phyloP scores from a whole-genome alignment of 2,329 filamentous ascomycete genomes.

The Talaromyces sp. region DNA sequence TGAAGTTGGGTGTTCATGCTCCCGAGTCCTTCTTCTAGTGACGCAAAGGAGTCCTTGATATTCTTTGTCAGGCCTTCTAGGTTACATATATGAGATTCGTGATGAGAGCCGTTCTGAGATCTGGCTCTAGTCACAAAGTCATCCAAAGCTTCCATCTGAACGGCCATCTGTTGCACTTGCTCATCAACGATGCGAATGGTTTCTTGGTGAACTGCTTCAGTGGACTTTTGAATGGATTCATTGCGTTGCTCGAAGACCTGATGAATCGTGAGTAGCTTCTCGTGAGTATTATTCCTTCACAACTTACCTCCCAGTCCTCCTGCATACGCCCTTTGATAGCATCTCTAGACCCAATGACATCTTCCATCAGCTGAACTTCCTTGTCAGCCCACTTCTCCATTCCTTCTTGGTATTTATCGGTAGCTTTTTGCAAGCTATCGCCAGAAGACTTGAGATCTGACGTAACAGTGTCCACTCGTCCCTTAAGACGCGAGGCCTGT shows the following conservation, averaged over 20 bases:
- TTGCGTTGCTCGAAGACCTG: constrained; percentile 73
- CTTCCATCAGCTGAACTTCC: constrained; percentile 66
- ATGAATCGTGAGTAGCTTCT: constrained; percentile 25
- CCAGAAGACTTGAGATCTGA: constrained; percentile 64
- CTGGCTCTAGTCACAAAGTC: constrained; percentile 82
- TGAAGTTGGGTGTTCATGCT: constrained; percentile 66
- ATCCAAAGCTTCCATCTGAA: constrained; percentile 86
- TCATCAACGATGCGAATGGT: constrained; percentile 85
- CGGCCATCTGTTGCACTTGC: constrained; percentile 80
- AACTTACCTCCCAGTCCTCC: constrained; percentile 74
- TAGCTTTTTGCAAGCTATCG: constrained; percentile 61
- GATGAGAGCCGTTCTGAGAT: constrained; percentile 73
- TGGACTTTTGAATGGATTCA: constrained; percentile 75
- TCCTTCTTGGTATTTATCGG: constrained; percentile 63
- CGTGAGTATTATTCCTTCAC: background rate
- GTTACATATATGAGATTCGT: constrained; percentile 64
- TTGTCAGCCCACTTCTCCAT: constrained; percentile 73
- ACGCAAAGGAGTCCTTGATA: constrained; percentile 69
- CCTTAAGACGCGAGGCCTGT: constrained; percentile 68
- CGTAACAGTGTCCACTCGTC: constrained; percentile 61
- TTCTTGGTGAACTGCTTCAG: constrained; percentile 83
- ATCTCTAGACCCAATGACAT: constrained; percentile 70
- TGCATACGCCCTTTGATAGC: constrained; percentile 76
- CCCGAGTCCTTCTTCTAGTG: constrained; percentile 67
- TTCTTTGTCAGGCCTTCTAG: constrained; percentile 63